Conservation (phyloP, 331 rosid species). For the Pyrus hybrid region DNA sequence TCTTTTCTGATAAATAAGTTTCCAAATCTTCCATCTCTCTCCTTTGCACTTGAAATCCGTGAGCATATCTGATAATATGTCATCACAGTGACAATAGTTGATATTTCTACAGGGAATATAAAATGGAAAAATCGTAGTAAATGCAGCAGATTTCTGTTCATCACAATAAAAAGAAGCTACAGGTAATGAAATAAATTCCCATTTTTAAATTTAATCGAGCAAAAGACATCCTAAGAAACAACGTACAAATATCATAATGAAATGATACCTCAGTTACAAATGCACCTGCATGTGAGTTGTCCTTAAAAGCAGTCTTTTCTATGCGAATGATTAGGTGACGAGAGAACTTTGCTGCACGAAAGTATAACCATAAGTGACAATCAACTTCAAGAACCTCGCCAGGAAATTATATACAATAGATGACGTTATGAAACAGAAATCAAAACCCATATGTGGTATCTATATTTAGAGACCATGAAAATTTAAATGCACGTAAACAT, state of each 20-base stretch:
- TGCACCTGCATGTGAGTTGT: slow-evolving; percentile 85
- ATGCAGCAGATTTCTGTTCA: slow-evolving; percentile 8
- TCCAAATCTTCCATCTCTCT: slow-evolving; percentile 33
- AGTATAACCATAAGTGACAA: neutral
- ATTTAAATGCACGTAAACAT: neutral
- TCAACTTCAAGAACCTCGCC: neutral
- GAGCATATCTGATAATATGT: slow-evolving; percentile 71
- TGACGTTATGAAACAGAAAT: neutral
- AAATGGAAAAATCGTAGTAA: slow-evolving; percentile 11
- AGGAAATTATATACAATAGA: neutral
- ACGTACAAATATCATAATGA: neutral
- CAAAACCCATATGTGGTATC: neutral
- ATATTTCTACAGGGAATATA: slow-evolving; percentile 21
- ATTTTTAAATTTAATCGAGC: neutral
- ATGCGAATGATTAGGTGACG: slow-evolving; percentile 74
- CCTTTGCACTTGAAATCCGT: slow-evolving; percentile 43
- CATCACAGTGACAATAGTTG: slow-evolving; percentile 24
- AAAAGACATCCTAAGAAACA: neutral
- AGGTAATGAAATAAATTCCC: neutral
- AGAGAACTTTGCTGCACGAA: slow-evolving; percentile 74
- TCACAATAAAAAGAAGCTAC: neutral
- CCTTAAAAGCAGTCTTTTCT: slow-evolving; percentile 79
- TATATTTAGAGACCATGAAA: neutral
- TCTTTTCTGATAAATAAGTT: slow-evolving; percentile 63
- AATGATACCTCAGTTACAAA: slow-evolving; percentile 87